Conservation (phyloP, 75 land plant genomes). For the Ceratopteris richardii region DNA sequence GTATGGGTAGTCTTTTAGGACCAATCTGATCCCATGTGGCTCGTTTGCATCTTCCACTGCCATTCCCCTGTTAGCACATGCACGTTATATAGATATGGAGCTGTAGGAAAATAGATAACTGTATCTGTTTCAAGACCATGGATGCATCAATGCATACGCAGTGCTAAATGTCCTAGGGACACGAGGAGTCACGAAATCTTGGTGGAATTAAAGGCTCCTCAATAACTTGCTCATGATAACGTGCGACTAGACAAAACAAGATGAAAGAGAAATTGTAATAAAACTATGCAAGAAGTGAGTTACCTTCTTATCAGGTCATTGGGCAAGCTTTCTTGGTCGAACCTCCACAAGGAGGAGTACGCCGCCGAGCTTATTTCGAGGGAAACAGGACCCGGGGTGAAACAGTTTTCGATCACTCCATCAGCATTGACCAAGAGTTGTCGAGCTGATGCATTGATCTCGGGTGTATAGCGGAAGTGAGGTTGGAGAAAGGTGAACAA, state of each 20-base stretch:
- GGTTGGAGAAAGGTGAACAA: conserved; percentile 61
- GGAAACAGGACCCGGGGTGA: conserved; percentile 48
- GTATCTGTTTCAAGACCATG: no score
- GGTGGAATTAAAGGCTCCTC: no score
- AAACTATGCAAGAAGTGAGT: no score
- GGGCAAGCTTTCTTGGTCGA: conserved; percentile 64
- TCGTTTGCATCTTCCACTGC: conserved; percentile 69
- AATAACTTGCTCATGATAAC: no score
- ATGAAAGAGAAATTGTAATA: no score
- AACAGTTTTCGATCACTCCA: conserved; percentile 61
- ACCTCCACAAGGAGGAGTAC: conserved; percentile 54
- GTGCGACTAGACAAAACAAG: no score
- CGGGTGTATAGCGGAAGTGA: conserved; percentile 74
- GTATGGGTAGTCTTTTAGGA: conserved; percentile 91
- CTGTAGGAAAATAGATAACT: no score
- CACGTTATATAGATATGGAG: no score
- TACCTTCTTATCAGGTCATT: conserved; percentile 46
- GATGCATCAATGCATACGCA: no score
- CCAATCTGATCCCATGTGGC: conserved; percentile 58
- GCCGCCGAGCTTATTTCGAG: conserved; percentile 69
- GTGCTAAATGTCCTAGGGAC: no score
- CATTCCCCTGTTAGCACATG: conserved; percentile 71
- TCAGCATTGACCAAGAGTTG: conserved; percentile 62
- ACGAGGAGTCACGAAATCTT: no score
- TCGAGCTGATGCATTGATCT: conserved; percentile 70